Conservation (phyloP, 2,329 filamentous ascomycete genomes). For the Sclerotinia sclerotiorum region DNA sequence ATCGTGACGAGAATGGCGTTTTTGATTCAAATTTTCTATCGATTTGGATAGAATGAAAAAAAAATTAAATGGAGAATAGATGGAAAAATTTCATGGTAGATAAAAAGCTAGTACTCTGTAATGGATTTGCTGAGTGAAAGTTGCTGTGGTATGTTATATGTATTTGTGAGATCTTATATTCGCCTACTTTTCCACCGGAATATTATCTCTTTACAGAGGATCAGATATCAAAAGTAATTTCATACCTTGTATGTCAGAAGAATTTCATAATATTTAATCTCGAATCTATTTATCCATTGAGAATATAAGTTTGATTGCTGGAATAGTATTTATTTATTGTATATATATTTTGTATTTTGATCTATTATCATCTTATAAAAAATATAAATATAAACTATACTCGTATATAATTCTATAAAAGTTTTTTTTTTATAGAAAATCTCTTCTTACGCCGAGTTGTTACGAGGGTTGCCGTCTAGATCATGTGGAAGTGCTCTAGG, state of each 20-base stretch:
- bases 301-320: not conserved
- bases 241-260: not conserved
- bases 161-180: not conserved
- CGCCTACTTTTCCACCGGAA: not conserved
- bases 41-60: conserved; percentile 2
- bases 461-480: too few relatives aligned
- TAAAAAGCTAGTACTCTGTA: not conserved
- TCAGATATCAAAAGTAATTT: not conserved
- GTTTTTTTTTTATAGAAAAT: too few relatives aligned
- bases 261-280: not conserved
- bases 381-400: too few relatives aligned
- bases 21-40: not conserved
- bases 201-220: not conserved
- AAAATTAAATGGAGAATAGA: not conserved
- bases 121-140: not conserved
- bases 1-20: not conserved
- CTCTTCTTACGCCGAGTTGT: too few relatives aligned
- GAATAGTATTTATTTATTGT: too few relatives aligned
- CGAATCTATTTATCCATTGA: not conserved
- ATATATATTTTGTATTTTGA: too few relatives aligned
- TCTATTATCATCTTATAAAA: too few relatives aligned
- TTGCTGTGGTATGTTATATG: not conserved
- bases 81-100: not conserved
- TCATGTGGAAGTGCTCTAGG: too few relatives aligned
- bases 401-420: too few relatives aligned